phyloP scores from a whole-genome alignment of 2,329 filamentous ascomycete genomes.

The Ophiostoma ulmi region DNA sequence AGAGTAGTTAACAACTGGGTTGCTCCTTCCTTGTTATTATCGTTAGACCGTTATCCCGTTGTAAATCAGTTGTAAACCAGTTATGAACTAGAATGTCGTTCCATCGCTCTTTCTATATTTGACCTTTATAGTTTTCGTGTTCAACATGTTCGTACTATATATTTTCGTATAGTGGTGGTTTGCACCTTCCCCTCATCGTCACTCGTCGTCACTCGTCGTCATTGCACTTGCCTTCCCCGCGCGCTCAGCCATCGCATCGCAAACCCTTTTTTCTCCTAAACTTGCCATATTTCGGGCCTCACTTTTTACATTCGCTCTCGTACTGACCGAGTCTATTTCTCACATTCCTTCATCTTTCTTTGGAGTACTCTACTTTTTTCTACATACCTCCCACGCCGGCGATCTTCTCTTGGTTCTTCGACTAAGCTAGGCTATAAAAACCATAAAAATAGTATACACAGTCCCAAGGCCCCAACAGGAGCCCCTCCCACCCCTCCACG shows the following conservation, averaged over 20 bases:
- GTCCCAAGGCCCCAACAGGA: background rate
- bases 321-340: background rate
- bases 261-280: background rate
- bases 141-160: background rate
- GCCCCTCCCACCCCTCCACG: conserved; percentile 17
- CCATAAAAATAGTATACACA: background rate
- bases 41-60: background rate
- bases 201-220: background rate
- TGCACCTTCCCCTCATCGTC: conserved; percentile 1
- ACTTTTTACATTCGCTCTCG: conserved; percentile 10
- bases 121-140: background rate
- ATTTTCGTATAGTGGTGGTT: background rate
- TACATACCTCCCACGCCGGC: background rate
- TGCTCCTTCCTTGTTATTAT: background rate
- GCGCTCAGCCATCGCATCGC: background rate
- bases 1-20: background rate
- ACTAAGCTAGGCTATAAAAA: conserved; percentile 5
- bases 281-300: background rate
- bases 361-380: background rate
- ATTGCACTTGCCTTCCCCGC: background rate
- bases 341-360: background rate
- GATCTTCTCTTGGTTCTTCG: background rate
- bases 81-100: background rate
- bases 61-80: background rate
- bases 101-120: background rate